phyloP scores from a whole-genome alignment of 768 basidiomycete species.

The Mycena haematopus region DNA sequence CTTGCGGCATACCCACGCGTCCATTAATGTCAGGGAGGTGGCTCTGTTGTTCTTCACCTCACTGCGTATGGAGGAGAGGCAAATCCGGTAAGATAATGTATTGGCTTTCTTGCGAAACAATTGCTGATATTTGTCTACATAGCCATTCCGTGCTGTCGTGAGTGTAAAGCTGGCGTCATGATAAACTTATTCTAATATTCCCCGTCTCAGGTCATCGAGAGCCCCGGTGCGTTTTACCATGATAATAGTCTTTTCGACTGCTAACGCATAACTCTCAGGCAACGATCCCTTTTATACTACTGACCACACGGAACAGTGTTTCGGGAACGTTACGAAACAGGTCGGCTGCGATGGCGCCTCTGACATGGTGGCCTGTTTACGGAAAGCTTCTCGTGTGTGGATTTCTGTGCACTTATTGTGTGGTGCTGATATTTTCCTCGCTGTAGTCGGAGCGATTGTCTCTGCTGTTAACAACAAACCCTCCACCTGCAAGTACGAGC shows the following conservation, averaged over 20 bases:
- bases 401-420: no score
- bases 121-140: background rate
- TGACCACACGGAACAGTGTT: conserved; percentile 27
- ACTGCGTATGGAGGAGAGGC: conserved; percentile 30
- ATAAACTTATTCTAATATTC: background rate
- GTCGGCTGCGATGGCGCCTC: conserved; percentile 24
- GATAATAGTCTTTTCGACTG: background rate
- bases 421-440: background rate
- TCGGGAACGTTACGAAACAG: conserved; percentile 25
- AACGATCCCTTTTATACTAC: conserved; percentile 28
- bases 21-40: conserved; percentile 23
- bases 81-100: conserved; percentile 18
- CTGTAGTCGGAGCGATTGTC: conserved; percentile 32
- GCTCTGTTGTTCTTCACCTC: conserved; percentile 28
- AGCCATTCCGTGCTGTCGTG: conserved; percentile 32
- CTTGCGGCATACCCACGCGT: background rate
- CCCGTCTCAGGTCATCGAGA: conserved; percentile 21
- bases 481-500: conserved; percentile 32
- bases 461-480: conserved; percentile 38
- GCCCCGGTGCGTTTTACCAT: conserved; percentile 17
- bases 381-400: conserved; percentile 23
- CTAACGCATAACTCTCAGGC: conserved; percentile 10
- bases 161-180: background rate
- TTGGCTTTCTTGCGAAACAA: background rate
- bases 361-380: conserved; percentile 27